A percentile compares a stretch with the other conserved stretches of the same genome.
Conservation (phyloP, 768 basidiomycete genomes). For the Russula sp. region DNA sequence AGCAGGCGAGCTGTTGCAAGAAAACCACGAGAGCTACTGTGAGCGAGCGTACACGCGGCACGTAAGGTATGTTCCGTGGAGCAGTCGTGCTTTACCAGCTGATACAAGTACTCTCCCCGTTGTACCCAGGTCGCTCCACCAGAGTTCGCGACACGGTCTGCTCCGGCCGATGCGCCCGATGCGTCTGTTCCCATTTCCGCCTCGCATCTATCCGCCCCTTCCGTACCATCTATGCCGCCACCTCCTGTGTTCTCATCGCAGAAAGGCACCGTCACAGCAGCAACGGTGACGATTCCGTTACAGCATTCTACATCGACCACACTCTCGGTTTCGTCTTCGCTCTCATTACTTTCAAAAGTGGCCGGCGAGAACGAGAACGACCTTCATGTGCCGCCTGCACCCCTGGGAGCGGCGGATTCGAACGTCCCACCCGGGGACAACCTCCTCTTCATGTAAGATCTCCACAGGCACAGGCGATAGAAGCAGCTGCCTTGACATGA, state of each 20-base stretch:
- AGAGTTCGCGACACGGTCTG: slow-evolving; percentile 48
- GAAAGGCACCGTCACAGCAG: slow-evolving; percentile 27
- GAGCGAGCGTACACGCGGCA: slow-evolving; percentile 86
- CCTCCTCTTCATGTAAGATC: no score
- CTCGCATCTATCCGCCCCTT: slow-evolving; percentile 29
- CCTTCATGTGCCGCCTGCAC: slow-evolving; percentile 61
- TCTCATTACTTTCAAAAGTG: slow-evolving; percentile 33
- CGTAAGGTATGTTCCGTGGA: slow-evolving; percentile 46
- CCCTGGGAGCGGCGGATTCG: slow-evolving; percentile 66
- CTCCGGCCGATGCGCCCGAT: slow-evolving; percentile 31
- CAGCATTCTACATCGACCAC: slow-evolving; percentile 37
- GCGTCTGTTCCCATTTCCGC: slow-evolving; percentile 28
- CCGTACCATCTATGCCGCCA: slow-evolving; percentile 27
- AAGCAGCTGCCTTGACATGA: no score
- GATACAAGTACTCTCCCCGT: neutral
- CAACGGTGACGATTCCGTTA: slow-evolving; percentile 36
- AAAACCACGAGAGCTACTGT: slow-evolving; percentile 86
- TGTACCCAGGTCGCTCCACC: slow-evolving; percentile 41
- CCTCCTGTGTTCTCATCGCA: slow-evolving; percentile 30
- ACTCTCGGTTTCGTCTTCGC: slow-evolving; percentile 31
- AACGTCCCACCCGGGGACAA: slow-evolving; percentile 39
- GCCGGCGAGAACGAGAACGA: slow-evolving; percentile 39
- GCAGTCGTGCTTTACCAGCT: neutral
- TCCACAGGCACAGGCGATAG: no score
- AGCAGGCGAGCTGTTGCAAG: slow-evolving; percentile 85